Percentiles rank a stretch among this genome's conserved stretches.
Evolutionary conservation across 1,284 basidiomycete genomes (phyloP).

Genomic region (Boletus smithii): DNA sequence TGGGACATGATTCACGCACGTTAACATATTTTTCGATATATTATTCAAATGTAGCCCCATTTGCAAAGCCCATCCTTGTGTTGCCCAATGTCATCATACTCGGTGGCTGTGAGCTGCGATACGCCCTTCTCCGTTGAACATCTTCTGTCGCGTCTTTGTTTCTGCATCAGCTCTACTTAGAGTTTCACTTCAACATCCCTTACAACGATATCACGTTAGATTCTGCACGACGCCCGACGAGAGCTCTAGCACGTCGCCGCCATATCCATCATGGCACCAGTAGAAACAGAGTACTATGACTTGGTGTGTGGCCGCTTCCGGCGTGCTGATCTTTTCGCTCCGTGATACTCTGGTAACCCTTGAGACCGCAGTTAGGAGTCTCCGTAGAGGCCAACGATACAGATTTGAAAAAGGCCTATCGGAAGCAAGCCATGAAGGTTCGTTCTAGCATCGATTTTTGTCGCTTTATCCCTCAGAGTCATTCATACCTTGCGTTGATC

Average conservation of each 20-base stretch:
- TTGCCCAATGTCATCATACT: conserved; percentile 17
- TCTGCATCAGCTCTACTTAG: conserved; percentile 4
- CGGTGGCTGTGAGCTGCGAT: conserved; percentile 26
- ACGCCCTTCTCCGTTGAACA: background rate
- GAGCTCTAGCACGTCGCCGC: background rate
- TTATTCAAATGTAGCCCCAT: conserved; percentile 32
- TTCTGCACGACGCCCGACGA: conserved; percentile 3
- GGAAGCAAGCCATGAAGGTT: conserved; percentile 93
- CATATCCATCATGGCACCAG: conserved; percentile 46
- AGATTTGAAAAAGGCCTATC: conserved; percentile 92
- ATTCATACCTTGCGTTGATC: background rate
- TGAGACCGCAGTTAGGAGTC: conserved; percentile 42
- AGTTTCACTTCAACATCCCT: conserved; percentile 1
- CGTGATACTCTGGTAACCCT: background rate
- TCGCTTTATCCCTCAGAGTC: background rate
- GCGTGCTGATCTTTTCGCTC: conserved; percentile 6
- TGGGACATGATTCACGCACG: conserved; percentile 19
- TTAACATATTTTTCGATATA: conserved; percentile 29
- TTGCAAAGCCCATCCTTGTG: background rate
- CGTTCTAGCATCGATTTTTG: conserved; percentile 18
- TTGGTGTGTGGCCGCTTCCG: conserved; percentile 40
- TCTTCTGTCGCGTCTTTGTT: conserved; percentile 4
- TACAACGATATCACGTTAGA: conserved; percentile 9
- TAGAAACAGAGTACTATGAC: conserved; percentile 68
- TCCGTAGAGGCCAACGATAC: conserved; percentile 57